Conservation (phyloP, 2,329 filamentous ascomycete species). For the Fusarium sp. region DNA sequence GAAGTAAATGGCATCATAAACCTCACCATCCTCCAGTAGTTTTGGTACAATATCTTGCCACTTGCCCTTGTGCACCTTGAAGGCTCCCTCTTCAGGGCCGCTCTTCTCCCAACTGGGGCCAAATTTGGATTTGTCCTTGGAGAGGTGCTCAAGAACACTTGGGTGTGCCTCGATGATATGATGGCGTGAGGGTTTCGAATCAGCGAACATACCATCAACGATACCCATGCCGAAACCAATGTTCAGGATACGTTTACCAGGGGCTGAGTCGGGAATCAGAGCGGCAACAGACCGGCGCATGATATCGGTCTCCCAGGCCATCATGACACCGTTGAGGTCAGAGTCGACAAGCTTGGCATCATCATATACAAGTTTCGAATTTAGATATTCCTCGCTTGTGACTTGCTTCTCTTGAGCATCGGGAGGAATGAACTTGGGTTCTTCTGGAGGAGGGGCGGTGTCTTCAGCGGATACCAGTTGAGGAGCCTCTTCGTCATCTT, state of each 20-base stretch:
- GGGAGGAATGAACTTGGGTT: conserved; percentile 48
- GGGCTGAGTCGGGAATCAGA: conserved; percentile 59
- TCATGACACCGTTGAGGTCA: conserved; percentile 88
- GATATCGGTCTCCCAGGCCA: conserved; percentile 90
- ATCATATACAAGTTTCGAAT: conserved; percentile 71
- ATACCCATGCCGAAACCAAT: conserved; percentile 94
- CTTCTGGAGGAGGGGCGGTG: conserved; percentile 44
- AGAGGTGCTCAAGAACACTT: conserved; percentile 74
- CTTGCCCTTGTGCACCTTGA: conserved; percentile 72
- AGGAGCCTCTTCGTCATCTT: conserved; percentile 52
- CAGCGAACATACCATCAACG: conserved; percentile 79
- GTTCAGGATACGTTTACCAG: conserved; percentile 78
- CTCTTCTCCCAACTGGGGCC: conserved; percentile 64
- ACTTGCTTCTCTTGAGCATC: conserved; percentile 57
- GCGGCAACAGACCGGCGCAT: conserved; percentile 81
- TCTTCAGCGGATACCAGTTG: conserved; percentile 45
- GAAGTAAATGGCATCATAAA: conserved; percentile 93
- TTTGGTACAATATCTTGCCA: conserved; percentile 85
- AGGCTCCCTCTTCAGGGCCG: conserved; percentile 71
- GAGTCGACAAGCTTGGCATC: conserved; percentile 76
- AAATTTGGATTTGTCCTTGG: conserved; percentile 59
- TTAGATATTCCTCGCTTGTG: conserved; percentile 74
- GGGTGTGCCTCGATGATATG: conserved; percentile 91
- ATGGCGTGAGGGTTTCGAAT: conserved; percentile 72
- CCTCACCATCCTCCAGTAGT: conserved; percentile 72